Evolutionary conservation across 371 early-diverging fungal species (phyloP).

Genomic region (Dichotomocladium elegans): DNA sequence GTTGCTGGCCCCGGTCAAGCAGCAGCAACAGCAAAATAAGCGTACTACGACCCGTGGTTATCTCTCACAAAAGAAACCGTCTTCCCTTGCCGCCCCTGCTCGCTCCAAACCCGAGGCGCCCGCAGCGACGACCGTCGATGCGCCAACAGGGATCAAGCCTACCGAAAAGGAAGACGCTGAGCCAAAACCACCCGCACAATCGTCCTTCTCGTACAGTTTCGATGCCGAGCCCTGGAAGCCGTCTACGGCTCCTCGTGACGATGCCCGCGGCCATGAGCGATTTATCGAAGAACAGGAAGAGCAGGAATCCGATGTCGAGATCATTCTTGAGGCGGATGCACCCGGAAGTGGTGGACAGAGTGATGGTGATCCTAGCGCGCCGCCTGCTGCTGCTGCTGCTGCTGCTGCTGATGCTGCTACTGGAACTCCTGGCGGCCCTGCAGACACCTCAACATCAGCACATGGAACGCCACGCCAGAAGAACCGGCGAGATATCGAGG

Average conservation of each 20-base stretch:
- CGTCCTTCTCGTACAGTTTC: background rate
- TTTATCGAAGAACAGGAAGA: constrained; percentile 16
- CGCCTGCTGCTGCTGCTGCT: too few relatives aligned
- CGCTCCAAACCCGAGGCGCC: background rate
- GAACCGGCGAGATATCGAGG: constrained; percentile 5
- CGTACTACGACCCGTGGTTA: constrained; percentile 27
- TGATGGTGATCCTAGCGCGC: constrained; percentile 4
- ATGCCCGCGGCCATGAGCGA: constrained; percentile 3
- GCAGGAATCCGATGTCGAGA: constrained; percentile 38
- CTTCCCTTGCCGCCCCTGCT: background rate
- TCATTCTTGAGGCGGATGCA: constrained; percentile 27
- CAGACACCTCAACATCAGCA: too few relatives aligned
- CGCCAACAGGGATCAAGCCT: background rate
- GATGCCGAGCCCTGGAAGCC: constrained; percentile 2
- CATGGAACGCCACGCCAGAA: background rate
- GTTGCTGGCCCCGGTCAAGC: background rate
- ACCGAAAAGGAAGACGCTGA: background rate
- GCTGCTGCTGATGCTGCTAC: too few relatives aligned
- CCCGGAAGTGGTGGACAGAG: constrained; percentile 10
- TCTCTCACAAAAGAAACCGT: constrained; percentile 20
- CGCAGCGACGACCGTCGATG: background rate
- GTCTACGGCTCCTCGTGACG: background rate
- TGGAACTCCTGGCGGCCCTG: too few relatives aligned
- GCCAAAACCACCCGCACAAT: background rate
- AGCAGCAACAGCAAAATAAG: background rate